Evolutionary conservation across 2,329 filamentous ascomycete genomes (phyloP).

Genomic region (Aspergillus texensis): DNA sequence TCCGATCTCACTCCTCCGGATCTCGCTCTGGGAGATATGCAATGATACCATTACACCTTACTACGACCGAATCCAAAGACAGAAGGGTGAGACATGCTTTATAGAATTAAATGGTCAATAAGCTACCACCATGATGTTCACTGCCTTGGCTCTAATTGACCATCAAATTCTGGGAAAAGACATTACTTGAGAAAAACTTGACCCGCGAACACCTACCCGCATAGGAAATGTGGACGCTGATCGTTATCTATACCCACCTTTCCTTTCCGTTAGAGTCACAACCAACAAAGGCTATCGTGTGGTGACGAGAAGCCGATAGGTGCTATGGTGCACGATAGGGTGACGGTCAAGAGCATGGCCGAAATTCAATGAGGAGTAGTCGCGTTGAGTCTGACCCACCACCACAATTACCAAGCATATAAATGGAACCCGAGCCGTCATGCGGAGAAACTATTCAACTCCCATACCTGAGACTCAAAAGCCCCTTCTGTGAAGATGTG

Average conservation of each 20-base stretch:
- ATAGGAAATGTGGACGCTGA: not conserved
- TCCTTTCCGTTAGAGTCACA: not conserved
- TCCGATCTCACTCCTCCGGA: not conserved
- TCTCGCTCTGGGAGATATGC: not conserved
- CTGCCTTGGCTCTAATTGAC: not conserved
- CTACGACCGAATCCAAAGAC: not conserved
- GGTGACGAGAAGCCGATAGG: not conserved
- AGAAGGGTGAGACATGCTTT: not conserved
- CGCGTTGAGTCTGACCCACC: not conserved
- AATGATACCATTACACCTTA: not conserved
- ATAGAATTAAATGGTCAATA: not conserved
- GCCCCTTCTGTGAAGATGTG: not conserved
- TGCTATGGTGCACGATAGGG: not conserved
- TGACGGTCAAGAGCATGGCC: not conserved
- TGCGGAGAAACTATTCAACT: not conserved
- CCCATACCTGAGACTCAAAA: too few species aligned
- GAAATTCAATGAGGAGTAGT: not conserved
- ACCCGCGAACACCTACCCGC: not conserved
- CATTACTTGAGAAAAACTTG: not conserved
- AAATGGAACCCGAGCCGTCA: not conserved
- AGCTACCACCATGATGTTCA: not conserved
- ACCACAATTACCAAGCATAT: not conserved
- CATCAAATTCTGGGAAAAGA: not conserved
- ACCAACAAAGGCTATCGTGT: not conserved
- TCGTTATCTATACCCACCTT: not conserved